Percentiles rank a stretch among this genome's conserved stretches.
Evolutionary conservation across 2,329 filamentous ascomycete genomes (phyloP).

Genomic region (Colletotrichum theobromicola): DNA sequence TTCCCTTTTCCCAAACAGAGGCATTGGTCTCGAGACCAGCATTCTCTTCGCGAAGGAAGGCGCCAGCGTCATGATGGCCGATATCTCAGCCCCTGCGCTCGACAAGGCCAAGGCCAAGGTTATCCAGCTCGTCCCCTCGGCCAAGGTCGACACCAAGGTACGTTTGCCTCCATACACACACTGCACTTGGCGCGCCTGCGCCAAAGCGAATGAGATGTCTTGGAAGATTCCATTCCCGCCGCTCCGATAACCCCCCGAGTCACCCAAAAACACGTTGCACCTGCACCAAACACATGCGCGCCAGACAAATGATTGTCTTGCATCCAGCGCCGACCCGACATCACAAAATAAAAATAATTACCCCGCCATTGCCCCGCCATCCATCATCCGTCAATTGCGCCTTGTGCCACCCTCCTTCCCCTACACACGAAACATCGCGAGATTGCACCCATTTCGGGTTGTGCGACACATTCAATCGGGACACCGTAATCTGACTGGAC

Average conservation of each 20-base stretch:
- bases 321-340: not conserved
- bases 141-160: conserved; percentile 66
- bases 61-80: conserved; percentile 82
- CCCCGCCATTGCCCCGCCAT: conserved; percentile 17
- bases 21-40: conserved; percentile 90
- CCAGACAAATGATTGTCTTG: not conserved
- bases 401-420: not conserved
- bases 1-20: conserved; percentile 55
- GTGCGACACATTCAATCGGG: not conserved
- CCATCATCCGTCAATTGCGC: not conserved
- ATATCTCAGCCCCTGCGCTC: conserved; percentile 81
- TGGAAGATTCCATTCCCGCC: not conserved
- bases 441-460: not conserved
- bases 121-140: conserved; percentile 70
- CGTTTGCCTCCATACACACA: conserved; percentile 15
- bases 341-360: not conserved
- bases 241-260: conserved; percentile 4
- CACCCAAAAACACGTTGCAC: conserved; percentile 26
- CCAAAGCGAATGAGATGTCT: conserved; percentile 5
- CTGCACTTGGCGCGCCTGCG: not conserved
- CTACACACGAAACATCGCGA: not conserved
- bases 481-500: not conserved
- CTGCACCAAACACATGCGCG: not conserved
- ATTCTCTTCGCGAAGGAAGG: conserved; percentile 92
- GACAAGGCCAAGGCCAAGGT: conserved; percentile 79